Evolutionary conservation across 208 protist genomes (phyloP), one percentile per base, ranked within the genome.

Genomic region (Trypanosoma mega): DNA sequence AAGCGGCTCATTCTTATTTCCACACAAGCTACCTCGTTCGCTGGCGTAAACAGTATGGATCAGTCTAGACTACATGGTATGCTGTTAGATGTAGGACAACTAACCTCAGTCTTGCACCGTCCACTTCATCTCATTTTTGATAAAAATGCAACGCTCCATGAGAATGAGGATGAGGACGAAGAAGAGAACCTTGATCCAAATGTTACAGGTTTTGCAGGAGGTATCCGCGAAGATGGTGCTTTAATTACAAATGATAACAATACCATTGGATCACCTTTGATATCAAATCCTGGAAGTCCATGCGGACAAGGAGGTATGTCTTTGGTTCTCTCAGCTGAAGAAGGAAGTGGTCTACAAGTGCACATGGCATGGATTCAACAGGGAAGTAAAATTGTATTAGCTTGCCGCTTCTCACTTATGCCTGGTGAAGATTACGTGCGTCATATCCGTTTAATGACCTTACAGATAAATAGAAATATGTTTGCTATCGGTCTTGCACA

Each of bases 1-100:
- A 96, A 97, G 71, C 68, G 47, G 46, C 78, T 97, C 43, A 72
- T 98, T 26, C 43, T 88, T 21, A 50, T 54, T 21, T 67, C 75
- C 37, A 93, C 87, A 69, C 82, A 85, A 20, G 41, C 71, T 20
- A 96, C 29, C n/a, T 21, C 45, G 44, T 63, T 34, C 53, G 20
- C 3, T 2, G 23, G n/a, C n/a, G 31, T 46, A 24, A 46, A 33
- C 31, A 54, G n/a, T 4, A 24, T 63, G 9, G 63, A 67, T 11
- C 43, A 50, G 23, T 26, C 18, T 9, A 27, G 37, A 21, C 23
- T 71, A 20, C 46, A 49, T n/a, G 33, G 37, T 16, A 14, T 78
- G 31, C 43, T 78, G 47, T 36, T 50, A 41, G 63, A 74, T n/a
- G 56, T 85, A 16, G 72, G 78, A 57, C 56, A 61, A 23, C 57